Evolutionary conservation across 768 basidiomycete species (phyloP).

Genomic region (Mycena amicta): DNA sequence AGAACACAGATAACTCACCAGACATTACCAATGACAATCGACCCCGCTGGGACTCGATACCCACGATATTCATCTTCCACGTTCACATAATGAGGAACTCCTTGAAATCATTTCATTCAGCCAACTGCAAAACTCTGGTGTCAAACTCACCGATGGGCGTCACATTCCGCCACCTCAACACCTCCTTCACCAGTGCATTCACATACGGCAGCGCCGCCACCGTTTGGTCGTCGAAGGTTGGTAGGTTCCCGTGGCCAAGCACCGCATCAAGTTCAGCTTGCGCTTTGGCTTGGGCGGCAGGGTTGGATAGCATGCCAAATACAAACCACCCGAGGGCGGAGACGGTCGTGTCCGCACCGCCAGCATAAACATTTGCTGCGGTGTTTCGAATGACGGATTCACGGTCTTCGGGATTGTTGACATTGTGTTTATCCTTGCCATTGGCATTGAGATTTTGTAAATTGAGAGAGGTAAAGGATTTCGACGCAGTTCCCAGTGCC

Average conservation of each 20-base stretch:
- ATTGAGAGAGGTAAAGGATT: background rate
- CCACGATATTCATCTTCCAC: constrained; percentile 32
- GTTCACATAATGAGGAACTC: constrained; percentile 1
- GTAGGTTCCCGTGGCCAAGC: constrained; percentile 35
- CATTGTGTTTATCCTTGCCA: constrained; percentile 23
- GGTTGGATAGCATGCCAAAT: constrained; percentile 40
- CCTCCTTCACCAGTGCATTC: constrained; percentile 39
- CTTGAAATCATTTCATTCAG: background rate
- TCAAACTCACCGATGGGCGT: constrained; percentile 35
- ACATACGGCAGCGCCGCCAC: constrained; percentile 35
- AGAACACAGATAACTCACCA: constrained; percentile 22
- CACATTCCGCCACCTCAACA: constrained; percentile 36
- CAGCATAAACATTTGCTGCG: constrained; percentile 13
- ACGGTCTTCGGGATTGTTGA: background rate
- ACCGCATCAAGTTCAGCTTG: constrained; percentile 42
- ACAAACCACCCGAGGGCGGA: constrained; percentile 37
- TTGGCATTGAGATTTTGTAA: background rate
- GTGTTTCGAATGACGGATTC: constrained; percentile 5
- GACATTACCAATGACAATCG: constrained; percentile 30
- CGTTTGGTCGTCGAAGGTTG: constrained; percentile 31
- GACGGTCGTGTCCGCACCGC: constrained; percentile 37
- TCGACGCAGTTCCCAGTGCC: constrained; percentile 7
- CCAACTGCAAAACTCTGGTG: background rate
- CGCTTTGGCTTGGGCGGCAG: constrained; percentile 35
- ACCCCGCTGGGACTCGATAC: constrained; percentile 31